phyloP scores from a whole-genome alignment of 306 rosid genomes.

The cucumber (Cucumis sativus) region DNA sequence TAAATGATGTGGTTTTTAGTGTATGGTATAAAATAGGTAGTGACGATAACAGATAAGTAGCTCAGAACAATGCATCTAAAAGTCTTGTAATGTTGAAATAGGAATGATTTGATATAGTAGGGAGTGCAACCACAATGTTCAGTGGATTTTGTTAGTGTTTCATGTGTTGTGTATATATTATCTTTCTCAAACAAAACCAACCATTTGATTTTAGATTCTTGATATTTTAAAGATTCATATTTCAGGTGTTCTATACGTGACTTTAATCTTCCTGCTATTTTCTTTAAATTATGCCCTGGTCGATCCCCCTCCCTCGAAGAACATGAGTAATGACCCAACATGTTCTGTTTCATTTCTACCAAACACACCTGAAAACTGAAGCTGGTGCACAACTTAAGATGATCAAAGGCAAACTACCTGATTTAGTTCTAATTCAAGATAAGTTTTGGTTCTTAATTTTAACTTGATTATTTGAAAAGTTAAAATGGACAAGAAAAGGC shows the following conservation, averaged over 20 bases:
- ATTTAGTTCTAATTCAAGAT: background rate
- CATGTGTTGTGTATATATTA: slow-evolving; percentile 2
- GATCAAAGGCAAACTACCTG: background rate
- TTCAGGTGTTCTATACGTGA: background rate
- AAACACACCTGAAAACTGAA: background rate
- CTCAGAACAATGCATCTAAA: background rate
- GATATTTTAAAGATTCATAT: background rate
- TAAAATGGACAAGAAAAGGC: background rate
- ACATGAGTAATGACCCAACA: background rate
- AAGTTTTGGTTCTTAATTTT: background rate
- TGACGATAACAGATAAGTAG: slow-evolving; percentile 4
- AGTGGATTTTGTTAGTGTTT: slow-evolving; percentile 10
- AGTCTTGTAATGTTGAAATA: background rate
- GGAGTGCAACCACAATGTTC: slow-evolving; percentile 1
- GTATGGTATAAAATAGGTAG: slow-evolving; percentile 3
- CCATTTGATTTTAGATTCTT: slow-evolving; percentile 7
- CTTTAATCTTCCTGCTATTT: background rate
- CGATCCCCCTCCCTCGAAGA: background rate
- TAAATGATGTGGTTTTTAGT: slow-evolving; percentile 1
- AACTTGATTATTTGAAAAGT: background rate
- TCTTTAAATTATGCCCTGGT: background rate
- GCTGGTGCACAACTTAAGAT: background rate
- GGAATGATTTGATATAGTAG: background rate
- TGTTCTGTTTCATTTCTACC: background rate
- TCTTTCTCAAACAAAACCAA: background rate